phyloP scores from a whole-genome alignment of 164 flowering plant genomes.

The Stephania japonica region DNA sequence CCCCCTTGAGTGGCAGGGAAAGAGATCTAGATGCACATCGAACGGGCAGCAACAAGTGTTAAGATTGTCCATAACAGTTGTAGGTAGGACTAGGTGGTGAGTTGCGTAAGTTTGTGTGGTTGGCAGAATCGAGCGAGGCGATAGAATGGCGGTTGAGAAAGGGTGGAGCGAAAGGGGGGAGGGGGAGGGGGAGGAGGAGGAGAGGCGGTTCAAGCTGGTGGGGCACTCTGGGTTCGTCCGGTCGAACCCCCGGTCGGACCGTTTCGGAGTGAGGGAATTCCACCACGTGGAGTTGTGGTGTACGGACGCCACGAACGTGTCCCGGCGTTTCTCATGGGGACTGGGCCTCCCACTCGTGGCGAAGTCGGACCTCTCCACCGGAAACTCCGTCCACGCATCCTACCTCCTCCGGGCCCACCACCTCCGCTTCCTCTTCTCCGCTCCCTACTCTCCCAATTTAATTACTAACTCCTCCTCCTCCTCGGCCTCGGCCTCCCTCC shows the following conservation, averaged over 20 bases:
- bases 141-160: neutral
- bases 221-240: slow-evolving; percentile 56
- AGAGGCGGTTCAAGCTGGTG: slow-evolving; percentile 36
- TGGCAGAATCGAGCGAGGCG: too few species aligned
- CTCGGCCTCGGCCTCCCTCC: slow-evolving; percentile 50
- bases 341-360: slow-evolving; percentile 70
- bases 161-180: neutral
- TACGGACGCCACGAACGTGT: slow-evolving; percentile 61
- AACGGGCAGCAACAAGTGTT: too few species aligned
- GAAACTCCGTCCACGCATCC: slow-evolving; percentile 64
- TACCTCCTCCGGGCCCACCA: slow-evolving; percentile 62
- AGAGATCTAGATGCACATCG: too few species aligned
- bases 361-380: slow-evolving; percentile 82
- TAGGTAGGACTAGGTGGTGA: too few species aligned
- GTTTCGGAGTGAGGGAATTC: slow-evolving; percentile 50
- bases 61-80: too few species aligned
- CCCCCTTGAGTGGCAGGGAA: too few species aligned
- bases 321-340: slow-evolving; percentile 72
- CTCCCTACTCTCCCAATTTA: slow-evolving; percentile 76
- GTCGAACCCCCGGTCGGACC: slow-evolving; percentile 57
- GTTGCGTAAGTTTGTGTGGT: too few species aligned
- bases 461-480: slow-evolving; percentile 13
- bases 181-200: slow-evolving; percentile 1
- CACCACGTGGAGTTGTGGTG: slow-evolving; percentile 88
- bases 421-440: slow-evolving; percentile 65